Evolutionary conservation across 345 rosid genomes (phyloP), one percentile per base, ranked within the genome.

Genomic region (Aquilaria yunnanensis): DNA sequence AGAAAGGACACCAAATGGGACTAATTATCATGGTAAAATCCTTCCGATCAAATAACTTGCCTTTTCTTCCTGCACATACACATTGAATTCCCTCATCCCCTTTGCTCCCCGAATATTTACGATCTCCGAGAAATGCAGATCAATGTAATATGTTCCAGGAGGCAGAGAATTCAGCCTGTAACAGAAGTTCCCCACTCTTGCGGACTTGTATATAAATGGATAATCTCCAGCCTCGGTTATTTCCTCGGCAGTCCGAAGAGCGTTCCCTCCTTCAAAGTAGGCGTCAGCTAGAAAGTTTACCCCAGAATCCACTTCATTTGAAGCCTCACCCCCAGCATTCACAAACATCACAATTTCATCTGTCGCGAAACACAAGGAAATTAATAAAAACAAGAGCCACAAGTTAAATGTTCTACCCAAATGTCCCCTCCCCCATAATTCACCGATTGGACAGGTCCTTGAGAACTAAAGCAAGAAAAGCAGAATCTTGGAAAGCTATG

Each of bases 91-190:
- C 72, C 98, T 76, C 65, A 90, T 88, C 73, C 94, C 98, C 74
- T 80, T 87, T 56, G 98, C 97, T 65, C 96, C 97, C 71, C 79
- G 79, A 12, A 87, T 84, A 51, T 88, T 86, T 65, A 94, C 75
- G 51, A 94, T 94, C 83, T 90, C 97, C 0, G 85, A 87, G 9
- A 94, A 94, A 75, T 94, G 96, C 57, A 94, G 85, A 74, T 94
- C 97, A 62, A 94, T 69, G 2, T 80, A 76, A 67, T 90, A 90
- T 14, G 83, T 68, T 64, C 96, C 93, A 0, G 84, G 69, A 66
- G 72, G 81, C 68, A 94, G 66, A 73, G 73, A 67, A 67, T 65
- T 57, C 47, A 94, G 74, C 54, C 37, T 59, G 70, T 94, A 94
- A 67, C 78, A 66, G 70, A 87, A 90, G 72, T 74, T 85, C 48